Percentiles rank a stretch among this genome's conserved stretches.
Evolutionary conservation across 2,329 filamentous ascomycete species (phyloP).

Genomic region (Diplodia mutila): DNA sequence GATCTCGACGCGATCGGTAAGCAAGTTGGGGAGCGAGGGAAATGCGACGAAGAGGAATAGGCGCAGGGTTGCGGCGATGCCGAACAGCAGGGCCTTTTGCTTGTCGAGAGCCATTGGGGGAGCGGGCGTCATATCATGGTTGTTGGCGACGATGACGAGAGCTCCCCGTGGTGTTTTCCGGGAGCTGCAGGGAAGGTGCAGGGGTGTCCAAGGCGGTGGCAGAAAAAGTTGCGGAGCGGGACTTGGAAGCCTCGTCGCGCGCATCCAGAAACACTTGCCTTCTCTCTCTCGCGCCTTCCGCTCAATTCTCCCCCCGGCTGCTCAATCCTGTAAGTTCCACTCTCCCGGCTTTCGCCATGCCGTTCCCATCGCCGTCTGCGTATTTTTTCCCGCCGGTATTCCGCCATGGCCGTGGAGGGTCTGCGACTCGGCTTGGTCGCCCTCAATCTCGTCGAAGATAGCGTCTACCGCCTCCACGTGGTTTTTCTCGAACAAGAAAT

Average conservation of each 20-base stretch:
- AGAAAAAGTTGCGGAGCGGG: conserved; percentile 23
- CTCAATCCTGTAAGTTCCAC: conserved; percentile 2
- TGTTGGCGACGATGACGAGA: not conserved
- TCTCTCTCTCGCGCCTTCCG: not conserved
- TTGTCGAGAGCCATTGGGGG: conserved; percentile 56
- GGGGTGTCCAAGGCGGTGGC: conserved; percentile 12
- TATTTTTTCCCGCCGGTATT: not conserved
- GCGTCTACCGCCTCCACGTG: not conserved
- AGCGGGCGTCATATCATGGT: conserved; percentile 18
- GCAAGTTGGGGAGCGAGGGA: conserved; percentile 78
- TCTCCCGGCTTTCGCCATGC: not conserved
- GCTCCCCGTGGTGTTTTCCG: conserved; percentile 22
- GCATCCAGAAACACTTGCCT: not conserved
- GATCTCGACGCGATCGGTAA: conserved; percentile 91
- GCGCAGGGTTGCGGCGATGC: conserved; percentile 75
- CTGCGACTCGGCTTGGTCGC: not conserved
- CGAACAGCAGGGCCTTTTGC: conserved; percentile 70
- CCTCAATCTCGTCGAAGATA: not conserved
- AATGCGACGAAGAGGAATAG: conserved; percentile 80
- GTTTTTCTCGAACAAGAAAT: not conserved
- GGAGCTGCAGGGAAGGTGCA: not conserved
- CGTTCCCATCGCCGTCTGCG: too few relatives aligned
- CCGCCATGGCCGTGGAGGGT: not conserved
- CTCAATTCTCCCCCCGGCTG: not conserved
- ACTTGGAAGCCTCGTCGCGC: not conserved